A percentile compares a stretch with the other conserved stretches of the same genome.
phyloP scores from a whole-genome alignment of 1,284 basidiomycete genomes.

The Ceratobasidium sp. region DNA sequence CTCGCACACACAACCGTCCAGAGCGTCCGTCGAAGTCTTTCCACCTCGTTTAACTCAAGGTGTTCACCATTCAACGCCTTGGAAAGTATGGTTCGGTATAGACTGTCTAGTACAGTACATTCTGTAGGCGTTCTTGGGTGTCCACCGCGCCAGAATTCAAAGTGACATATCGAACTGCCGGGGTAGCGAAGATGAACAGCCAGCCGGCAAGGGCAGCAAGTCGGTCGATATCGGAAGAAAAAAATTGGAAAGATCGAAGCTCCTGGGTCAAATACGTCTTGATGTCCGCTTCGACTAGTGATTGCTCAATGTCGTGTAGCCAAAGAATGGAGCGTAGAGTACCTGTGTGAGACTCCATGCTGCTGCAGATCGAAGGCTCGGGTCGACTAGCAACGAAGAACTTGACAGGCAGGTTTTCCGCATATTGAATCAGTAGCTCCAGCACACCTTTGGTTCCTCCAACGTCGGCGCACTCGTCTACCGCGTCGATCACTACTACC shows the following conservation, averaged over 20 bases:
- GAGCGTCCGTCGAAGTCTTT: neutral
- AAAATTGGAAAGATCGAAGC: neutral
- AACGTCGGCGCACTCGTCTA: conserved; percentile 1
- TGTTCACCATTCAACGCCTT: neutral
- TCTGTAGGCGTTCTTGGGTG: neutral
- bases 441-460: neutral
- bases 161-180: neutral
- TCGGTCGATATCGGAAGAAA: neutral
- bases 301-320: conserved; percentile 1
- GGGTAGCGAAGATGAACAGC: conserved; percentile 11
- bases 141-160: neutral
- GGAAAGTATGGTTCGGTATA: neutral
- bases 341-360: neutral
- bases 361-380: neutral
- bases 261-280: neutral
- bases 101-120: neutral
- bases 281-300: conserved; percentile 1
- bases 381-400: conserved; percentile 18
- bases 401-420: neutral
- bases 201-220: neutral
- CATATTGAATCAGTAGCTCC: neutral
- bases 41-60: neutral
- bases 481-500: conserved; percentile 12
- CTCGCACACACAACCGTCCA: neutral
- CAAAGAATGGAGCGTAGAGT: neutral